Percentiles rank a stretch among this genome's conserved stretches.
Evolutionary conservation across 2,329 filamentous ascomycete genomes (phyloP).

Genomic region (Dothistroma pini): DNA sequence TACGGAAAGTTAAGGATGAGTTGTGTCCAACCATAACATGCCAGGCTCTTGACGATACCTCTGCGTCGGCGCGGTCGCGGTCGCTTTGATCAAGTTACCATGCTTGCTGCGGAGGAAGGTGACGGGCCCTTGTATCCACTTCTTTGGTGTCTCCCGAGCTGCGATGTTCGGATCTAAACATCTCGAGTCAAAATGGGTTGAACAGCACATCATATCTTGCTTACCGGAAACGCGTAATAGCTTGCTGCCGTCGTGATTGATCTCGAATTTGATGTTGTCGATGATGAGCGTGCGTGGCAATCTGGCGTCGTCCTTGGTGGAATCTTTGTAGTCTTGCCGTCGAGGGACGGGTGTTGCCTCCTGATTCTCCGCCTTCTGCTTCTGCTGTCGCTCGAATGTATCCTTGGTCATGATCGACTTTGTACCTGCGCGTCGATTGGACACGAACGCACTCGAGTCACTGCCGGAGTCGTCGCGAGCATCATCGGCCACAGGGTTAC

Average conservation of each 20-base stretch:
- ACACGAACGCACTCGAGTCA: constrained; percentile 57
- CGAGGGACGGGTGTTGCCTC: background rate
- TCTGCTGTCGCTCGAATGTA: constrained; percentile 70
- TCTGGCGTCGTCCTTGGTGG: background rate
- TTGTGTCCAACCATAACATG: background rate
- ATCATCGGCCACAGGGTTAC: constrained; percentile 11
- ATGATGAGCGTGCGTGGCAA: constrained; percentile 59
- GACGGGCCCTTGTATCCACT: constrained; percentile 68
- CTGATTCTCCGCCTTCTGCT: constrained; percentile 51
- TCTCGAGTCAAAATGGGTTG: constrained; percentile 13
- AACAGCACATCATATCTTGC: constrained; percentile 26
- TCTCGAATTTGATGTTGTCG: constrained; percentile 68
- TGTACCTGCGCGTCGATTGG: constrained; percentile 66
- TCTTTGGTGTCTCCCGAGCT: constrained; percentile 64
- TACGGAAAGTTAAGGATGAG: constrained; percentile 11
- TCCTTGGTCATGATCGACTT: constrained; percentile 78
- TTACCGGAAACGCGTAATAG: constrained; percentile 70
- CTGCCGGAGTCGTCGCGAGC: background rate
- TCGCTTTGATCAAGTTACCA: constrained; percentile 71
- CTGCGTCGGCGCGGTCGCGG: constrained; percentile 10
- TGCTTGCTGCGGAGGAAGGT: constrained; percentile 81
- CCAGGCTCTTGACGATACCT: constrained; percentile 20
- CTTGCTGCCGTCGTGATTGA: constrained; percentile 77
- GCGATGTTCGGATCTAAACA: constrained; percentile 23
- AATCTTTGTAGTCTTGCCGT: background rate